Conservation (phyloP, 1,284 basidiomycete genomes). For the Rugosomyces carneus region DNA sequence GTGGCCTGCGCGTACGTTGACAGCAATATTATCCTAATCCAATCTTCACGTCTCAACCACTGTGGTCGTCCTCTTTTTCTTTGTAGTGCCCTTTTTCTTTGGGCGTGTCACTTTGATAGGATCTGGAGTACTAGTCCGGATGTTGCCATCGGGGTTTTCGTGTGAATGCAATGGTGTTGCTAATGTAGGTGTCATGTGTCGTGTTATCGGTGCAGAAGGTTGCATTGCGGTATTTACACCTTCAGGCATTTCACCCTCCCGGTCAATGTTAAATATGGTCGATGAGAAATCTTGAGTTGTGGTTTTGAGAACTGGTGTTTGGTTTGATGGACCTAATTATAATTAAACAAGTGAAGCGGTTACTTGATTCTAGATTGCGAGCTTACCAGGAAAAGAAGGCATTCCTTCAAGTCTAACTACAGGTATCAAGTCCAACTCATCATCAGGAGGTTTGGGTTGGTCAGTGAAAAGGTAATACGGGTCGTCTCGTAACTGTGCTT, state of each 20-base stretch:
- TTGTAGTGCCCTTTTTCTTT: slow-evolving; percentile 62
- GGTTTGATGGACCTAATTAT: slow-evolving; percentile 24
- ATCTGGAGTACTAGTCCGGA: slow-evolving; percentile 54
- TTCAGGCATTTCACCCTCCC: slow-evolving; percentile 81
- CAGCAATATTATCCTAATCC: too few species aligned
- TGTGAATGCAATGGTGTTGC: slow-evolving; percentile 51
- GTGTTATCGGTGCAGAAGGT: slow-evolving; percentile 20
- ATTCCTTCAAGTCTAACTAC: slow-evolving; percentile 75
- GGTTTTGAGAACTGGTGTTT: slow-evolving; percentile 34
- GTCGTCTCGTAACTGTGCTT: slow-evolving; percentile 73
- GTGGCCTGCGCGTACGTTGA: too few species aligned
- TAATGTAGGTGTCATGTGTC: slow-evolving; percentile 23
- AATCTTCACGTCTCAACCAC: slow-evolving; percentile 4
- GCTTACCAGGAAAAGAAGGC: slow-evolving; percentile 33
- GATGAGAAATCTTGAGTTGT: slow-evolving; percentile 27
- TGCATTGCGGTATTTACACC: slow-evolving; percentile 30
- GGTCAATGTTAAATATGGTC: slow-evolving; percentile 58
- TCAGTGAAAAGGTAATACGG: slow-evolving; percentile 84
- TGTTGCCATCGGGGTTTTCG: slow-evolving; percentile 44
- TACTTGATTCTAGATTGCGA: slow-evolving; percentile 27
- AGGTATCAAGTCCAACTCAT: slow-evolving; percentile 81
- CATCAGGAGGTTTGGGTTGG: slow-evolving; percentile 34
- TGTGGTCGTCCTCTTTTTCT: slow-evolving; percentile 53
- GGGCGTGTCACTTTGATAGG: slow-evolving; percentile 69
- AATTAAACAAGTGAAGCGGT: slow-evolving; percentile 1